Evolutionary conservation across 495 filamentous ascomycete genomes (phyloP), one percentile per base, ranked within the genome.

Genomic region (Talaromyces liani): DNA sequence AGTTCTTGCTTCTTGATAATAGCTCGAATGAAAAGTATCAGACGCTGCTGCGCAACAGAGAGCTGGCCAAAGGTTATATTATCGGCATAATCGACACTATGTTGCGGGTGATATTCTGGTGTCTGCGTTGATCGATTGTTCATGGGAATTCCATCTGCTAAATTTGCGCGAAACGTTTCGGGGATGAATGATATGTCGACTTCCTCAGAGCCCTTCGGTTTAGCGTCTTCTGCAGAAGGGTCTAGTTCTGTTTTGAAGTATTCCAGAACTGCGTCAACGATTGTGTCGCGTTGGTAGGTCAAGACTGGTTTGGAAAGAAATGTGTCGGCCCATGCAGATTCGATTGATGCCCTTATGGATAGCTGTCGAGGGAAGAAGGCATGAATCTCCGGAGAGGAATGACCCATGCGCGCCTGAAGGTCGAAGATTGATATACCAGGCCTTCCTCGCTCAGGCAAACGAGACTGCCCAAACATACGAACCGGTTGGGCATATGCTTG

Each of bases 361-460:
- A 97, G 80, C 34, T 84, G 80, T 53, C 86, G 86, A 2, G 94
- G 94, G 77, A 97, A 97, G 77, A 96, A 91, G 55, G 89, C 86
- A 66, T 97, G 92, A 22, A 97, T 89, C 71, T 98, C 94, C 0
- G 94, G 95, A 54, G 89, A 93, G 2, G 92, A 92, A 68, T 97
- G 92, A 18, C 94, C 94, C 60, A 98, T 88, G 18, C 92, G 88
- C 2, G 86, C 81, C 70, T 98, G 93, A 41, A 98, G 85, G 58
- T 97, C 93, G 75, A 95, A 97, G 62, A 96, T 86, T 4, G 91
- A 94, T 29, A 97, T 85, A 0, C 91, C 92, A 0, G 83, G 85
- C 58, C 84, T 68, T 14, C 89, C 92, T 0, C 80, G 80, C 58
- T 87, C 82, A 1, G 93, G 92, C 2, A 97, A 81, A 8, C 94